Base-by-base conservation (phyloP, 2,329 filamentous ascomycete species). In the Exophiala sideris region DNA sequence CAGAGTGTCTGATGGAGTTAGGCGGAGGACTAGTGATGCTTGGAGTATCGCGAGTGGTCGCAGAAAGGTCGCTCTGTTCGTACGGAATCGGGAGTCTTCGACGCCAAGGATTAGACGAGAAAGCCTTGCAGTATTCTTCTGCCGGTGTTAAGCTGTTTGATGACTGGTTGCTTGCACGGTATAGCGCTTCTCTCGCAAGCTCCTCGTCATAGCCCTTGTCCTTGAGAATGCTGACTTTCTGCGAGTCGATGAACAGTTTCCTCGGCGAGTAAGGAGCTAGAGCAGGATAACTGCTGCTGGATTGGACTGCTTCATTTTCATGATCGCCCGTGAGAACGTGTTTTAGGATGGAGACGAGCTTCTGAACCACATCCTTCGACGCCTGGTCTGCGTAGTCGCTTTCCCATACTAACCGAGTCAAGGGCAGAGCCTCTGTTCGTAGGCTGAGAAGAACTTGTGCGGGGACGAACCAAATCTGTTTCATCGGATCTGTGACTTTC, bases 391-490 rank as follows among this genome's bases (percentile, higher is more conserved):
- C 83, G 45, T 95, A 82, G 21, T 84, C 77, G 1, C 91, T 95
- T 20, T 63, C 61, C 95, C 94, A 99, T 24, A 97, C 80, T 44
- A 85, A 80, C 52, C 82, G 81, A 38, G 94, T 80, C 42, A 87
- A 82, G 0, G 91, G 89, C 11, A 96, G 74, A 21, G 96, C 83
- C 21, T 85, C 83, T 72, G 88, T 84, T 39, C 94, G 86, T 39
- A 97, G 73, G 68, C 97, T 92, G 5, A 97, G 84, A 11, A 96
- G 76, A 51, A 97, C 87, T 64, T 96, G 92, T 1, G 82, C 77
- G 11, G 84, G 79, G 8, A 78, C 74, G 68, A 88, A 89, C 63
- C 79, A 82, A 62, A 86, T 82, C 8, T 79, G 70, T 24, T 78
- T 75, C 46, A 78, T 76, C 34, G 79, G 72, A 45, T 85, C 81